Conservation (phyloP, 305 asterid species). For the Fraxinus nigra region DNA sequence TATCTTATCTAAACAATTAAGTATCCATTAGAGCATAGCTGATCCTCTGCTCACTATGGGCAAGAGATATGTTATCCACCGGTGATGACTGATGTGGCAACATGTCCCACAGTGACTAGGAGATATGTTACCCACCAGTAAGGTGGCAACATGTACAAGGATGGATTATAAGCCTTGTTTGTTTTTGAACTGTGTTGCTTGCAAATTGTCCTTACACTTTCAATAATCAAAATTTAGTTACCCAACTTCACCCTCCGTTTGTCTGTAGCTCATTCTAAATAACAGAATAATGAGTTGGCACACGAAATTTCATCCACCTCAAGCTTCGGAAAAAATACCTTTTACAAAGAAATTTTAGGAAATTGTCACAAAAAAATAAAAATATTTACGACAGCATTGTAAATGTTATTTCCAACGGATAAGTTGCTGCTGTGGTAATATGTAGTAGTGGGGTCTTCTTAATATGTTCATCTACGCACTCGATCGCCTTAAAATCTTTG, state of each 20-base stretch:
- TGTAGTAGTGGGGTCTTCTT: not conserved
- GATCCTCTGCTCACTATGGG: too few relatives aligned
- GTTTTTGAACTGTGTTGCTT: not conserved
- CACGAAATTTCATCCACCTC: not conserved
- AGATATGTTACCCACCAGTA: too few relatives aligned
- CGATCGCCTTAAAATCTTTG: not conserved
- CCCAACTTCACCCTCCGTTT: not conserved
- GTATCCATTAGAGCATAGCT: not conserved
- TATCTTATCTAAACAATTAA: not conserved
- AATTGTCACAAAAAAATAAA: not conserved
- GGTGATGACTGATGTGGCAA: too few relatives aligned
- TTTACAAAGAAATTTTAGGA: not conserved
- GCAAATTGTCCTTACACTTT: not conserved
- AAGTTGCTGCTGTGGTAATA: not conserved
- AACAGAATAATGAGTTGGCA: too few relatives aligned
- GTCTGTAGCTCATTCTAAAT: not conserved
- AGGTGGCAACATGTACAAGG: not conserved
- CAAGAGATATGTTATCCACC: too few relatives aligned
- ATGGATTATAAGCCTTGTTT: not conserved
- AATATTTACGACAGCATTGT: not conserved
- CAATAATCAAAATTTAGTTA: not conserved
- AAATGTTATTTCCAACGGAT: not conserved
- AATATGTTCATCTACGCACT: not conserved
- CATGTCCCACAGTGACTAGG: too few relatives aligned
- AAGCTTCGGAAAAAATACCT: too few relatives aligned